Evolutionary conservation across 2,329 filamentous ascomycete species (phyloP), one percentile per base, ranked within the genome.

Genomic region (Davidsoniella australis): DNA sequence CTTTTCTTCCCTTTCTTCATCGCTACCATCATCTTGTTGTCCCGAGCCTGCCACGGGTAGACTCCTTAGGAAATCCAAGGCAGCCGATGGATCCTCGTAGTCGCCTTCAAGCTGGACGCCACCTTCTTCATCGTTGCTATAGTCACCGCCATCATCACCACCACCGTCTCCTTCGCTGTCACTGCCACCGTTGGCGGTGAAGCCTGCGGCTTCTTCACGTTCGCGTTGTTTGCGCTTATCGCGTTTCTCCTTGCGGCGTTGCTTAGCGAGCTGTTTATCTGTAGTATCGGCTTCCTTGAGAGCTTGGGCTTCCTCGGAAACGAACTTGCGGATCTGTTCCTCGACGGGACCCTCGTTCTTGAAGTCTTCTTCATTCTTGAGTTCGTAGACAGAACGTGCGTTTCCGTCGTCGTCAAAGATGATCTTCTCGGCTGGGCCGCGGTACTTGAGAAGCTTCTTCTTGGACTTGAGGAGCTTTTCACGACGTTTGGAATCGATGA

Each of bases 391-490:
- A 54, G 84, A 76, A 62, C 91, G 87, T 2, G 87, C 72, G 54
- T 83, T 80, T 57, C 88, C 89, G 29, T 95, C 86, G 44, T 94
- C 88, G 65, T 96, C 89, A 62, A 89, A 98, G 4, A 95, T 73
- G 6, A 95, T 68, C 62, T 91, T 94, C 39, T 76, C 80, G 10
- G 85, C 83, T 60, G 82, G 83, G 60, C 86, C 85, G 69, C 87
- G 93, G 69, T 85, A 84, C 62, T 94, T 91, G 60, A 86, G 74
- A 56, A 95, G 75, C 64, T 93, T 84, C 72, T 94, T 94, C 72
- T 95, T 96, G 17, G 85, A 93, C 59, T 82, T 82, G 56, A 96
- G 75, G n/a, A 94, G 75, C 68, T 95, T 96, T 66, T 94, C 89
- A 56, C 87, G 81, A 20, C 91, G 85, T 64, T 96, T 93, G 10